Evolutionary conservation across 805 yeast species (phyloP).

Genomic region (Yamadazyma akitaensis): DNA sequence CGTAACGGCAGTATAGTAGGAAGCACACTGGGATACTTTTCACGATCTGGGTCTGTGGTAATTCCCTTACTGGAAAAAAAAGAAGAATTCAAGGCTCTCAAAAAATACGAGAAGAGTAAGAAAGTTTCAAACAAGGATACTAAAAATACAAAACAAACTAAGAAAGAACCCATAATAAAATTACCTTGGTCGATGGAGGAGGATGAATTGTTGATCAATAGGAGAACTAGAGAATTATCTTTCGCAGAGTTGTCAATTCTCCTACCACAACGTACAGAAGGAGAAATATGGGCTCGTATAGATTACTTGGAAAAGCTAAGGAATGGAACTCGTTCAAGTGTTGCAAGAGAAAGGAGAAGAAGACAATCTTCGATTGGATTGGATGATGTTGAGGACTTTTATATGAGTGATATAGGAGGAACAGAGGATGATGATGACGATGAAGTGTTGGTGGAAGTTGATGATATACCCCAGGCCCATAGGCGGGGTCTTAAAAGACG

Average conservation of each 20-base stretch:
- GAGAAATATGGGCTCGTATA: conserved; percentile 67
- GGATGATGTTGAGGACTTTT: conserved; percentile 43
- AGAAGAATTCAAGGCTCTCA: conserved; percentile 15
- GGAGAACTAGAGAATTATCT: conserved; percentile 56
- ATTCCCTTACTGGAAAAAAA: conserved; percentile 27
- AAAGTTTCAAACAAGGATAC: conserved; percentile 6
- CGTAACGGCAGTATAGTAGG: conserved; percentile 40
- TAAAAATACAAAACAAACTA: conserved; percentile 9
- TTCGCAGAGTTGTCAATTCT: conserved; percentile 71
- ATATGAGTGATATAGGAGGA: conserved; percentile 40
- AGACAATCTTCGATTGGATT: conserved; percentile 40
- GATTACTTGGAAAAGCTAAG: conserved; percentile 41
- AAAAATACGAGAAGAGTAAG: conserved; percentile 9
- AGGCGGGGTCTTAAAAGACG: conserved; percentile 32
- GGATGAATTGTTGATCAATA: conserved; percentile 59
- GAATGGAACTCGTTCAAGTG: conserved; percentile 28
- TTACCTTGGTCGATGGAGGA: conserved; percentile 62
- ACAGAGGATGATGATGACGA: conserved; percentile 29
- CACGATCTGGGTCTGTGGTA: conserved; percentile 37
- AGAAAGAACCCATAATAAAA: conserved; percentile 19
- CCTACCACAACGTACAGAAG: conserved; percentile 68
- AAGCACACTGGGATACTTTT: conserved; percentile 27
- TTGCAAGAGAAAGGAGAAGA: conserved; percentile 27
- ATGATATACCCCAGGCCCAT: conserved; percentile 25
- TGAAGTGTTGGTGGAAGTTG: conserved; percentile 37